phyloP scores from a whole-genome alignment of 805 yeast genomes.

The Brettanomyces nanus region DNA sequence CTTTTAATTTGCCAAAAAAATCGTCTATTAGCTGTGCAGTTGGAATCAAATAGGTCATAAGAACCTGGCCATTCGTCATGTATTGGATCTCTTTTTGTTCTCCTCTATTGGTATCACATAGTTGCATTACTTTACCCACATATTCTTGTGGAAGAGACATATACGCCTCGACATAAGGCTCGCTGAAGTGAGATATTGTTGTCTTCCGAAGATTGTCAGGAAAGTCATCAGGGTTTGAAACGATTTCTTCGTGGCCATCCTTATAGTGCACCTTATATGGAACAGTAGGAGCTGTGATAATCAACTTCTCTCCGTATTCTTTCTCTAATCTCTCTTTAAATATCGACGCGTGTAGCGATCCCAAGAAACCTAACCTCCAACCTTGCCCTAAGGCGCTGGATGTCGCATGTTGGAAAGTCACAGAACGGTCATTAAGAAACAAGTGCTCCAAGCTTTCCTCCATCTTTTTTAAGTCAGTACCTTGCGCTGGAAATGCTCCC shows the following conservation, averaged over 20 bases:
- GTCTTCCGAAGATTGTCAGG: conserved; percentile 49
- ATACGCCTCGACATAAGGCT: conserved; percentile 84
- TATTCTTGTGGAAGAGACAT: conserved; percentile 90
- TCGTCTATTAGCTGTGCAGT: conserved; percentile 88
- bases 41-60: conserved; percentile 74
- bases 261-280: conserved; percentile 73
- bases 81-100: conserved; percentile 72
- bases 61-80: conserved; percentile 70
- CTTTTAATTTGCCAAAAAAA: conserved; percentile 88
- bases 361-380: conserved; percentile 93
- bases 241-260: conserved; percentile 54
- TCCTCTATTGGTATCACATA: conserved; percentile 83
- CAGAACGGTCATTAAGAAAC: conserved; percentile 88
- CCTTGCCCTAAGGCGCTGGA: conserved; percentile 95
- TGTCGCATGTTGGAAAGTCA: conserved; percentile 80
- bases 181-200: conserved; percentile 48
- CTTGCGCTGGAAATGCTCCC: conserved; percentile 97
- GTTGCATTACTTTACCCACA: conserved; percentile 75
- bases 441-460: conserved; percentile 86
- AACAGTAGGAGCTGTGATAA: conserved; percentile 92
- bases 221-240: conserved; percentile 90
- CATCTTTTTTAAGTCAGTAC: conserved; percentile 77
- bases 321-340: conserved; percentile 86
- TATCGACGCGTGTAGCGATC: conserved; percentile 91
- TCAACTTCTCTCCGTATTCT: conserved; percentile 88